These are phyloP conservation scores for Cryptosporidium muris DNA, from an alignment of 169 alveolate species.

Conservation along the genomic window DNA sequence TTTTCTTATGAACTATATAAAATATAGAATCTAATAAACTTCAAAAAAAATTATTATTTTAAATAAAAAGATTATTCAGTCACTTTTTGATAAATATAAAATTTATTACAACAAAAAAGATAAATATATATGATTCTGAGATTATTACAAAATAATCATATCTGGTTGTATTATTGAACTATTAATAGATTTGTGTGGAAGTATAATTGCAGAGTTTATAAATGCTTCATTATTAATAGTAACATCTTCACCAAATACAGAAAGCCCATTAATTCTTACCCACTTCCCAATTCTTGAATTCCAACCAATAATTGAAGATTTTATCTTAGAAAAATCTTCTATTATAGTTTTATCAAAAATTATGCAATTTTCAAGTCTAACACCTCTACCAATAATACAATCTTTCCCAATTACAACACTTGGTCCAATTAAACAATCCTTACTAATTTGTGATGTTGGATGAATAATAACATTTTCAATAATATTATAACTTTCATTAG, in stretches of 20 bases:
- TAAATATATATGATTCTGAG: background rate
- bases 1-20: no score
- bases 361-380: constrained; percentile 86
- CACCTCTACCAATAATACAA: constrained; percentile 91
- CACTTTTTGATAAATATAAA: no score
- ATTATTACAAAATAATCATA: constrained; percentile 15
- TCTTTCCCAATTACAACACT: constrained; percentile 91
- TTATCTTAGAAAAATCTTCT: constrained; percentile 83
- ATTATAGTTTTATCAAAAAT: constrained; percentile 85
- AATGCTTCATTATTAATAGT: constrained; percentile 86
- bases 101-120: no score
- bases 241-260: constrained; percentile 94
- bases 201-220: constrained; percentile 86
- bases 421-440: constrained; percentile 89
- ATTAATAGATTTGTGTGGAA: constrained; percentile 87
- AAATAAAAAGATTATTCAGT: no score
- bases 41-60: no score
- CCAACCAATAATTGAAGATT: constrained; percentile 92
- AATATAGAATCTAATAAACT: no score
- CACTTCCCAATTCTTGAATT: constrained; percentile 90
- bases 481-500: background rate
- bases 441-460: constrained; percentile 83
- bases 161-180: constrained; percentile 23
- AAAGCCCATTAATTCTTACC: constrained; percentile 92
- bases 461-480: constrained; percentile 77